phyloP scores from a whole-genome alignment of 73 alveolate genomes.

The Vitrella brassicaformis region DNA sequence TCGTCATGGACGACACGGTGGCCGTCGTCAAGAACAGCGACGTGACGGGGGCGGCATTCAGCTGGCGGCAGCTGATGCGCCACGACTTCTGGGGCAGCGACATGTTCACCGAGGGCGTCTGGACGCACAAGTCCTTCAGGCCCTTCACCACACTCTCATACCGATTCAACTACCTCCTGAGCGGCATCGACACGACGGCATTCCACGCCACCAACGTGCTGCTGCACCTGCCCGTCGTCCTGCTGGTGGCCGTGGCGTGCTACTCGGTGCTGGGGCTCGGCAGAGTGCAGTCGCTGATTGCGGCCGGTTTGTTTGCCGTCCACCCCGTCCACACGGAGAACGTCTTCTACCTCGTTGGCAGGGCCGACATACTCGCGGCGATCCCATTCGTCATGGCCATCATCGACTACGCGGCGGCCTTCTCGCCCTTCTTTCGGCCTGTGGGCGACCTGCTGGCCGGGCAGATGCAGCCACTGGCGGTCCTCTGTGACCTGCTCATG shows the following conservation, averaged over 20 bases:
- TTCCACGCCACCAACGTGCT: slow-evolving; percentile 8
- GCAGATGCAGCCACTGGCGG: too few species aligned
- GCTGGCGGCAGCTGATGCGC: slow-evolving; percentile 4
- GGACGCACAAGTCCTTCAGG: slow-evolving; percentile 37
- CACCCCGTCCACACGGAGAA: slow-evolving; percentile 35
- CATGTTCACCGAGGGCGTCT: slow-evolving; percentile 20
- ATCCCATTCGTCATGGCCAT: background rate
- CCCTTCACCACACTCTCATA: slow-evolving; percentile 15
- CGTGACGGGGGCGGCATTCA: too few species aligned
- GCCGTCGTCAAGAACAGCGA: background rate
- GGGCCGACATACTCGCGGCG: slow-evolving; percentile 22
- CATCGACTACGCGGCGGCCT: background rate
- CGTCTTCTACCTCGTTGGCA: slow-evolving; percentile 26
- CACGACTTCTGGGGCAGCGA: slow-evolving; percentile 30
- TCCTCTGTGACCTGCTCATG: too few species aligned
- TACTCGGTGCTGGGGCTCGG: background rate
- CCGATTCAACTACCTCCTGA: slow-evolving; percentile 13
- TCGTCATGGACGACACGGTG: background rate
- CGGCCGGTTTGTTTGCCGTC: slow-evolving; percentile 3
- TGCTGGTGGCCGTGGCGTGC: background rate
- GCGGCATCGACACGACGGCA: slow-evolving; percentile 15
- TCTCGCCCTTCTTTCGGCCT: too few species aligned
- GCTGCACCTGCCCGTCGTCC: background rate
- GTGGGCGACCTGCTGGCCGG: too few species aligned
- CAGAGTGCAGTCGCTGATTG: background rate